Base-by-base conservation (phyloP, 169 alveolate species). In the Prorocentrum cordatum region DNA sequence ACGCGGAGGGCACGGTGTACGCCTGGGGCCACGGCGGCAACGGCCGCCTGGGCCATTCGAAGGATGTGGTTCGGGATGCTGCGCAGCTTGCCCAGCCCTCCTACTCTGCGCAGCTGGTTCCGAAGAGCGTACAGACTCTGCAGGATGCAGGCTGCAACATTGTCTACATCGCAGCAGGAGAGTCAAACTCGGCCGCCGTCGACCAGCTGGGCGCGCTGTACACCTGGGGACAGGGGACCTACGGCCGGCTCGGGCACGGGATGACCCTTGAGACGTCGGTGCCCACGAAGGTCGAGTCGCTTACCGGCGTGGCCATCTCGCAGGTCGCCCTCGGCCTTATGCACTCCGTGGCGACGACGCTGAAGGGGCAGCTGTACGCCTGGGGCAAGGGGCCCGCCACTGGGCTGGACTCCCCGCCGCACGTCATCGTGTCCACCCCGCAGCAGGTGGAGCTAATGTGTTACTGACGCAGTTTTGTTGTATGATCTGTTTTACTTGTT, bases 141-240 rank as follows among this genome's bases (percentile, higher is more conserved):
- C 35, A 2, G 6, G 68, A 4, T 3, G 71, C 42, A 45, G 12
- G 58, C 1, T 16, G 58, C 24, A 45, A 45, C 20, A 22, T 16
- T 45, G 58, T 45, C 12, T 45, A 22, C 12, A 22, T 22, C 1
- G 12, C 20, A 20, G 68, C 68, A 6, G 38, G 18, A 26, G 22
- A 9, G 10, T 0, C 33, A 27, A 77, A 80, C 61, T 36, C 90
- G 7, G 90, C 90, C 0, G 90, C 90, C 5, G 90, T 80, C 58
- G 90, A 80, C 42, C 66, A 61, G 39, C 79, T 80, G 47, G 90
- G 90, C 24, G 90, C 80, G 10, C 90, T 80, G 80, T 80, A 62
- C 79, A 80, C 90, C 14, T 80, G 90, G 90, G 90, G 90, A 54
- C 90, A 80, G 79, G 90, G 90, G 14, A 42, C 90, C 64, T 62